Conservation (phyloP, 2,329 filamentous ascomycete species). For the Penicillium digitatum region DNA sequence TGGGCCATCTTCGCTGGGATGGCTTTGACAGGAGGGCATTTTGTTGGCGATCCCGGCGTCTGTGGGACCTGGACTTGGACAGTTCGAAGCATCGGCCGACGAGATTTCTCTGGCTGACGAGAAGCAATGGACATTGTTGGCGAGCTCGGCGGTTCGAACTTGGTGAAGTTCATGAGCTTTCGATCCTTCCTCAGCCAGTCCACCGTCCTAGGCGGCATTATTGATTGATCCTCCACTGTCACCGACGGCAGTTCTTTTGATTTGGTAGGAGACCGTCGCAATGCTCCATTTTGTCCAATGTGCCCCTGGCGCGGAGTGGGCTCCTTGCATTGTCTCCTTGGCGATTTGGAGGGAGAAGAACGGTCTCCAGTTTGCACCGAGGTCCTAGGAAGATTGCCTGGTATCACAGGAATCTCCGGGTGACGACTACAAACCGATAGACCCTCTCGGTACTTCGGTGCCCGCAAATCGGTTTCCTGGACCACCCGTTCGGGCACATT, state of each 20-base stretch:
- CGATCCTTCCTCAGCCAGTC: conserved; percentile 33
- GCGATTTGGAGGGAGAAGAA: background rate
- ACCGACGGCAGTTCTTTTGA: background rate
- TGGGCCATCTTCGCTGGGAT: background rate
- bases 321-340: background rate
- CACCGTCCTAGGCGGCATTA: background rate
- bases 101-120: conserved; percentile 18
- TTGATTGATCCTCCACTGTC: background rate
- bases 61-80: conserved; percentile 5
- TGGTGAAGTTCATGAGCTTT: conserved; percentile 26
- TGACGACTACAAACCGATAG: conserved; percentile 3
- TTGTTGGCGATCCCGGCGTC: background rate
- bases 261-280: conserved; percentile 3
- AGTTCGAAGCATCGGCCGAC: background rate
- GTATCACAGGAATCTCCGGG: background rate
- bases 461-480: conserved; percentile 28
- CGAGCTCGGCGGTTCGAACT: conserved; percentile 37
- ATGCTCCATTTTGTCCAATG: background rate
- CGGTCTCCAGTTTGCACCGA: background rate
- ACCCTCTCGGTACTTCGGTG: conserved; percentile 18
- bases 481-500: conserved; percentile 19
- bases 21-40: background rate
- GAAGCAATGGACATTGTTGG: conserved; percentile 28
- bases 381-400: background rate
- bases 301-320: background rate